Base-by-base conservation (phyloP, 2,329 filamentous ascomycete species). In the Daldinia sp. region DNA sequence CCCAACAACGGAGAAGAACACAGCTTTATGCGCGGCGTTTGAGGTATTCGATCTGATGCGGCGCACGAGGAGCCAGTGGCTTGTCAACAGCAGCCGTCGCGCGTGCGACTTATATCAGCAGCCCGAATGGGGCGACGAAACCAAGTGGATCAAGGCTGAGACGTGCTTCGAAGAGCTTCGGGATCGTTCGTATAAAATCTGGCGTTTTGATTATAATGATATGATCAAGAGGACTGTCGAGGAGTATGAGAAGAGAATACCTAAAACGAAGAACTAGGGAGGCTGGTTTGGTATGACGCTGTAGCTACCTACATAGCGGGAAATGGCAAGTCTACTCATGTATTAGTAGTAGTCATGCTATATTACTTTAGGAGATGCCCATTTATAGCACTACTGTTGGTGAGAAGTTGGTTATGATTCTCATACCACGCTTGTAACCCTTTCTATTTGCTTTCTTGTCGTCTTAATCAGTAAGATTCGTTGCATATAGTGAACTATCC, bases 111-210 rank as follows among this genome's bases (percentile, higher is more conserved):
- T 73, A 3, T 71, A 69, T 51, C 69, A 71, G 30, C 69, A 71
- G 54, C 63, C 66, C 7, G 73, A 74, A 44, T 73, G 73, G 72
- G 68, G 51, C 12, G 39, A 68, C 35, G 60, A 65, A 41, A 42
- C 61, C 39, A 68, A 69, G 60, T 68, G 69, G 67, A 67, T 61
- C 42, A 67, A 72, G 46, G 68, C 71, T 6, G 70, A 72, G 50
- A 73, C 68, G 41, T 73, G 70, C 63, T 72, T 74, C 42, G 70
- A 73, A 44, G 73, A 73, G 54, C 65, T 74, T 44, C 65, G 53
- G 46, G 68, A 72, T 18, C 71, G 73, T 10, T 71, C 70, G 3
- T 58, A 65, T 35, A 74, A 74, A 61, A 73, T 74, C 37, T 73
- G 68, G 70, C 62, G 68, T 33, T 74, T 72, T n/a, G 71, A 74